Evolutionary conservation across 768 basidiomycete genomes (phyloP), one percentile per base, ranked within the genome.

Genomic region (Paxillus ammoniavirescens): DNA sequence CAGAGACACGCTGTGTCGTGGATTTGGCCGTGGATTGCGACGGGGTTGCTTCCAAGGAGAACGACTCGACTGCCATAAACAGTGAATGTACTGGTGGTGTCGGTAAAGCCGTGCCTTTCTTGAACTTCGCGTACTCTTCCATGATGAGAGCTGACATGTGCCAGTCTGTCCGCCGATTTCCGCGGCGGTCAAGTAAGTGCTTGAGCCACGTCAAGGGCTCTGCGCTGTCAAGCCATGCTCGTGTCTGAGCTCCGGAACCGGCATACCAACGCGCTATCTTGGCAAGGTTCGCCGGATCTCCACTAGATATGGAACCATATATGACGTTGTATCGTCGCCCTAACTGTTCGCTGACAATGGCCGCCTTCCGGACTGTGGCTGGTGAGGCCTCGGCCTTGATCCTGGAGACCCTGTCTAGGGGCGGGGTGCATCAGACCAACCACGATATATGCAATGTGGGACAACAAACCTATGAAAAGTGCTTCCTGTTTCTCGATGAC

Each of bases 201-300:
- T 82, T 86, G 28, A 90, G 70, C 89, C 89, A 91, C 7, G 83
- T 82, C 43, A 87, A 74, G 7, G 89, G 86, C 62, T 91, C 89
- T 0, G 80, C 77, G 49, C 77, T 76, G 50, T 86, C 86, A 23
- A 91, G 64, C 26, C 79, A 73, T n/a, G 73, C 66, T 53, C 73
- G 80, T 8, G 79, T 68, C n/a, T 73, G 61, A 8, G 68, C 60
- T 30, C 80, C 77, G 52, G 82, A 82, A 30, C 69, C 67, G n/a
- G 72, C 65, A 58, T 83, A 81, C 89, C 89, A 91, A 17, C 77
- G 80, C 30, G 75, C 76, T 28, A 83, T 75, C 41, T 75, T 73
- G 17, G 74, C 71, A 8, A 83, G 73, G 58, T 81, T 83, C 42
- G 82, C 61, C 13, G 66, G 65, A 17, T 58, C 54, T 8, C 50